A percentile compares a stretch with the other conserved stretches of the same genome.
Evolutionary conservation across 2,329 filamentous ascomycete genomes (phyloP).

Genomic region (Colletotrichum liriopes): DNA sequence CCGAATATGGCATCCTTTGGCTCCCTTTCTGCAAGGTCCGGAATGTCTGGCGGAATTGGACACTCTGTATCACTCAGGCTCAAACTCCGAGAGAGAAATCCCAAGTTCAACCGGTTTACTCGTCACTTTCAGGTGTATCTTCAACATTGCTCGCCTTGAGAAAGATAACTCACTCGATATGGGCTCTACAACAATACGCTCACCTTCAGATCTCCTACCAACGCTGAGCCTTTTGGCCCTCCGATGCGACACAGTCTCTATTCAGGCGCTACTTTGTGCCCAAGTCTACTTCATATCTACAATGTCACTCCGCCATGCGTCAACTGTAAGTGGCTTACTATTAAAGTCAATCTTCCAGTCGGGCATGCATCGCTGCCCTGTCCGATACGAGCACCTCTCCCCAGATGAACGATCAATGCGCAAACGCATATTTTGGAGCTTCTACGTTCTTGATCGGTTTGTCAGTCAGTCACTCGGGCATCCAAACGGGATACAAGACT

Average conservation of each 20-base stretch:
- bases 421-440: conserved; percentile 59
- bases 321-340: conserved; percentile 63
- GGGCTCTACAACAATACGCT: conserved; percentile 20
- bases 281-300: conserved; percentile 64
- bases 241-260: conserved; percentile 60
- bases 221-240: conserved; percentile 55
- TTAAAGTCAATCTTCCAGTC: conserved; percentile 64
- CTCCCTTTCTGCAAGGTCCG: conserved; percentile 67
- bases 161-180: conserved; percentile 49
- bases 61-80: conserved; percentile 12
- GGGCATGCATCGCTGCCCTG: conserved; percentile 67
- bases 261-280: conserved; percentile 64
- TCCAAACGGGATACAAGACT: conserved; percentile 54
- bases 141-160: conserved; percentile 60
- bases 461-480: conserved; percentile 55
- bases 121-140: conserved; percentile 65
- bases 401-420: conserved; percentile 51
- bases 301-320: conserved; percentile 65
- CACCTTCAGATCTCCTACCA: conserved; percentile 48
- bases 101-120: conserved; percentile 48
- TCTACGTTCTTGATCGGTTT: conserved; percentile 56
- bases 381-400: conserved; percentile 63
- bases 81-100: not conserved
- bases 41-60: conserved; percentile 63
- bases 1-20: conserved; percentile 66